phyloP scores from a whole-genome alignment of 2,329 filamentous ascomycete genomes.

The Paecilomyces formosus region DNA sequence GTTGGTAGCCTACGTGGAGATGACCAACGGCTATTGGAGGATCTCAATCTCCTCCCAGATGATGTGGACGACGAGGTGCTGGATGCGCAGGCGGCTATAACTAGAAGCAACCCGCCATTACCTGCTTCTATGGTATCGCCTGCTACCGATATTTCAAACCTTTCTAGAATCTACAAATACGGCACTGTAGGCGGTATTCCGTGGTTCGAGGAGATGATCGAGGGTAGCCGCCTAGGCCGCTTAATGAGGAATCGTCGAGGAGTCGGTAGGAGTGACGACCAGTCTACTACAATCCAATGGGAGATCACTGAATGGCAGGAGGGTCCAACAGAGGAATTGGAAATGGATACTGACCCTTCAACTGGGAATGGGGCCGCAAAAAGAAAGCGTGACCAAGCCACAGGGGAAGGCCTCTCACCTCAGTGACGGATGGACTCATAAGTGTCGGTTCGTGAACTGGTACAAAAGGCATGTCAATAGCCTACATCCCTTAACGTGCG shows the following conservation, averaged over 20 bases:
- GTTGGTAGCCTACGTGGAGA: conserved; percentile 68
- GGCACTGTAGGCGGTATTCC: conserved; percentile 54
- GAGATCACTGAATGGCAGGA: conserved; percentile 70
- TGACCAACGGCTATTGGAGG: conserved; percentile 65
- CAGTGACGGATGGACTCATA: neutral
- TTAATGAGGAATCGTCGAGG: conserved; percentile 54
- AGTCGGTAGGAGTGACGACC: conserved; percentile 55
- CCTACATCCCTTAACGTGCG: neutral
- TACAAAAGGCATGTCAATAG: neutral
- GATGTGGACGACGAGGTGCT: conserved; percentile 22
- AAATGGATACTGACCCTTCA: neutral
- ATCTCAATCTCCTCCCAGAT: conserved; percentile 63
- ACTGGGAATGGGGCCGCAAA: neutral
- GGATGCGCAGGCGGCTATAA: conserved; percentile 18
- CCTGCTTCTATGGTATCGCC: conserved; percentile 15
- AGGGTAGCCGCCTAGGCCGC: conserved; percentile 64
- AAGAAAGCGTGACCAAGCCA: neutral
- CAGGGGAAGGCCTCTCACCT: neutral
- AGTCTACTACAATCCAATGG: conserved; percentile 66
- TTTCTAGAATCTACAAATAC: conserved; percentile 29
- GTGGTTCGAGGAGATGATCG: conserved; percentile 78
- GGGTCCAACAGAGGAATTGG: conserved; percentile 16
- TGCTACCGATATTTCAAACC: conserved; percentile 7
- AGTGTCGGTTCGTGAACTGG: neutral
- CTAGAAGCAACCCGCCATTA: conserved; percentile 14